Evolutionary conservation across 202 grass and related monocot genomes (phyloP).

Genomic region (Carex sylvatica): DNA sequence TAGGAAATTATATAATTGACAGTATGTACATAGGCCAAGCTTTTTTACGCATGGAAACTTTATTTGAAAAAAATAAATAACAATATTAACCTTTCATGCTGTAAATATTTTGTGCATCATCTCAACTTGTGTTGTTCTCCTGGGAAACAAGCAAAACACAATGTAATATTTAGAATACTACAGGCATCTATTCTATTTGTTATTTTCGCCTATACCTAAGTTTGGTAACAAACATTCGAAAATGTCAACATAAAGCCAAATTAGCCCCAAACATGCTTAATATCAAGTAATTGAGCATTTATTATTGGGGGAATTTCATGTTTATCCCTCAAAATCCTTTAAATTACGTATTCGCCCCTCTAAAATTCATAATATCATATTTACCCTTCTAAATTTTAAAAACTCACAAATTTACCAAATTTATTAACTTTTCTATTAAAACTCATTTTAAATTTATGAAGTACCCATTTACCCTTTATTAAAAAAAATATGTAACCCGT

Average conservation of each 20-base stretch:
- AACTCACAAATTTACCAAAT: too few species aligned
- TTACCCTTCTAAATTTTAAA: too few species aligned
- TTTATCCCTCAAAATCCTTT: too few species aligned
- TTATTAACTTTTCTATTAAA: too few species aligned
- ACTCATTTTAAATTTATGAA: too few species aligned
- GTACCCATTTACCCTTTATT: too few species aligned
- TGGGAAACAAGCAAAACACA: not conserved
- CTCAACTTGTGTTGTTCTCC: conserved; percentile 31
- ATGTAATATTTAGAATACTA: not conserved
- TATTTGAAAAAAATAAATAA: not conserved
- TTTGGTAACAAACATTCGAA: not conserved
- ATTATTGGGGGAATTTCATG: too few species aligned
- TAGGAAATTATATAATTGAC: not conserved
- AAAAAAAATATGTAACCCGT: too few species aligned
- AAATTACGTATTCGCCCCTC: too few species aligned
- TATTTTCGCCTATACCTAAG: not conserved
- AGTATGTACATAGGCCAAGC: conserved; percentile 3
- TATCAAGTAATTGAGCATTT: not conserved
- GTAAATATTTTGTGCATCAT: not conserved
- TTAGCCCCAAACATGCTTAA: not conserved
- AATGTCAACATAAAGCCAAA: not conserved
- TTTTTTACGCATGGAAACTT: not conserved
- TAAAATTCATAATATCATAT: too few species aligned
- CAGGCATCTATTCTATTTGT: not conserved
- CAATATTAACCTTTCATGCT: not conserved